A percentile compares a stretch with the other conserved stretches of the same genome.
phyloP scores from a whole-genome alignment of 176 grass and related monocot species.

The Chrysopogon serrulatus region DNA sequence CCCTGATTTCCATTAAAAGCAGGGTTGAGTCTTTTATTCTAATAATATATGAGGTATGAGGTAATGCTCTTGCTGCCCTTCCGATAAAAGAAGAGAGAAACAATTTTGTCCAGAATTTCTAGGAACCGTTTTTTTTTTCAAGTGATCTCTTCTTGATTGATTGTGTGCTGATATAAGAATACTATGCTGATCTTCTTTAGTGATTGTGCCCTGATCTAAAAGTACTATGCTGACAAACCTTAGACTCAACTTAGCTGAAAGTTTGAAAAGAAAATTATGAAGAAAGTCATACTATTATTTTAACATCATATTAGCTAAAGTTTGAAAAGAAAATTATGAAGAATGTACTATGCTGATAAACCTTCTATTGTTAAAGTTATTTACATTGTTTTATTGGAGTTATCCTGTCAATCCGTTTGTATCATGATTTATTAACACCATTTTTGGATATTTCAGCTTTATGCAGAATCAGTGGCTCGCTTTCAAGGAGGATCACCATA shows the following conservation, averaged over 20 bases:
- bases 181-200: neutral
- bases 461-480: constrained; percentile 81
- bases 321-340: neutral
- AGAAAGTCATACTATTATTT: neutral
- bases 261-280: neutral
- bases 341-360: neutral
- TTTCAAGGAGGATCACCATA: constrained; percentile 98
- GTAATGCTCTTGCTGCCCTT: neutral
- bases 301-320: neutral
- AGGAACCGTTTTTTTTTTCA: neutral
- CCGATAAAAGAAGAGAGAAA: neutral
- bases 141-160: too few species aligned
- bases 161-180: neutral
- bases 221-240: too few species aligned
- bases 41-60: neutral
- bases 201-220: neutral
- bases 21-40: neutral
- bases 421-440: neutral
- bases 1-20: too few species aligned
- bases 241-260: neutral
- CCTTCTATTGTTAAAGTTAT: neutral
- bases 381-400: neutral
- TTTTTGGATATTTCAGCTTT: constrained; percentile 53
- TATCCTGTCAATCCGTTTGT: neutral
- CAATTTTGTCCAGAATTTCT: neutral